Evolutionary conservation across 2,329 filamentous ascomycete species (phyloP).

Genomic region (Zymoseptoria brevis): DNA sequence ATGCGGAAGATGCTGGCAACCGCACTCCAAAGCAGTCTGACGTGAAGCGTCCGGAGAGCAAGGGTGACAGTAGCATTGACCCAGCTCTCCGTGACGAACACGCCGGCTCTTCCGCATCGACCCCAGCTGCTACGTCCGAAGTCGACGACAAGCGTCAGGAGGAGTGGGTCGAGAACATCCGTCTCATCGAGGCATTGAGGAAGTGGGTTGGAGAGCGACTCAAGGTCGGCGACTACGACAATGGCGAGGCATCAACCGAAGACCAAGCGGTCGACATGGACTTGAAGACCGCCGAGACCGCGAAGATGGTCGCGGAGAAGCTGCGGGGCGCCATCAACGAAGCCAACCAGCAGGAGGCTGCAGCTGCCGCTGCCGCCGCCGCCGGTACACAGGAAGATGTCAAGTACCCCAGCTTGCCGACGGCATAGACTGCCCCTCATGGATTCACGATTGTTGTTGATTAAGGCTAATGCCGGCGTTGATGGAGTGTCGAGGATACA

Average conservation of each 20-base stretch:
- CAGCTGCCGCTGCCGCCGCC: slow-evolving; percentile 1
- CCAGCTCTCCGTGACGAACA: slow-evolving; percentile 30
- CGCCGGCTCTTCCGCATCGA: slow-evolving; percentile 20
- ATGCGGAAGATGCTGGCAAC: slow-evolving; percentile 33
- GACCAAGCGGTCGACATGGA: slow-evolving; percentile 6
- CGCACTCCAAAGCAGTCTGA: slow-evolving; percentile 29
- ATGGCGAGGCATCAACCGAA: slow-evolving; percentile 20
- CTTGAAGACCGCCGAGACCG: slow-evolving; percentile 12
- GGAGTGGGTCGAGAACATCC: slow-evolving; percentile 56
- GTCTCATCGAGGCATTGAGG: slow-evolving; percentile 54
- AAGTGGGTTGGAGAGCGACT: slow-evolving; percentile 50
- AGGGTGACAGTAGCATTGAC: slow-evolving; percentile 29
- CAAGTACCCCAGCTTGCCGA: slow-evolving; percentile 17
- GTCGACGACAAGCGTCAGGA: slow-evolving; percentile 43
- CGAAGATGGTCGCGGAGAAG: slow-evolving; percentile 21
- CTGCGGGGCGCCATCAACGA: slow-evolving; percentile 13
- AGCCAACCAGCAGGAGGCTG: slow-evolving; percentile 11
- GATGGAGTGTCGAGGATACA: background rate
- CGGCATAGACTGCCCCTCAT: slow-evolving; percentile 1
- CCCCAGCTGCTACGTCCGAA: slow-evolving; percentile 23
- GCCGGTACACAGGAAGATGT: slow-evolving; percentile 7
- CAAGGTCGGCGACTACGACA: slow-evolving; percentile 44
- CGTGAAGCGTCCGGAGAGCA: slow-evolving; percentile 22
- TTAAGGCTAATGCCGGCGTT: background rate
- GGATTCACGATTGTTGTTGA: background rate